Conservation (phyloP, 495 filamentous ascomycete species). For the Neurospora sp. region DNA sequence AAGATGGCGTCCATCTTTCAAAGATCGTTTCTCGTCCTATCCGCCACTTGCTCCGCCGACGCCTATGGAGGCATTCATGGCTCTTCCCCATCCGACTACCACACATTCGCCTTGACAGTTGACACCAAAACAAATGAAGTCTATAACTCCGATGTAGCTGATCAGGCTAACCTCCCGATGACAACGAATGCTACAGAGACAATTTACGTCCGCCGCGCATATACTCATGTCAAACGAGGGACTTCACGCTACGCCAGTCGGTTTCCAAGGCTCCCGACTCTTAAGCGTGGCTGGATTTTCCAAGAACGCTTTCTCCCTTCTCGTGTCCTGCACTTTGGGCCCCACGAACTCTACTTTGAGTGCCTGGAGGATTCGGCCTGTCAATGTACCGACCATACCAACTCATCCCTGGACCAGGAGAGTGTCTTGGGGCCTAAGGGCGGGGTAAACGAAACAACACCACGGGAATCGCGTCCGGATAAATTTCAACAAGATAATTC, state of each 20-base stretch:
- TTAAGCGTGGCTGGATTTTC: conserved; percentile 12
- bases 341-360: conserved; percentile 11
- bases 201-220: conserved; percentile 4
- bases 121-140: background rate
- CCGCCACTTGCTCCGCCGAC: background rate
- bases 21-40: conserved; percentile 5
- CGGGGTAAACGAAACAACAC: too few relatives aligned
- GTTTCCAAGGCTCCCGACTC: background rate
- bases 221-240: background rate
- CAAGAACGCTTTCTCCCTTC: conserved; percentile 11
- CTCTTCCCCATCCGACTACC: background rate
- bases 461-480: too few relatives aligned
- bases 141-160: background rate
- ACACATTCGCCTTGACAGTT: background rate
- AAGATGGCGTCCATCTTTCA: conserved; percentile 7
- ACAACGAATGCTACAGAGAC: background rate
- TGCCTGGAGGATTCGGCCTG: conserved; percentile 3
- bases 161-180: background rate
- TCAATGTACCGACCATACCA: conserved; percentile 5
- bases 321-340: conserved; percentile 13
- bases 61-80: conserved; percentile 3
- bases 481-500: too few relatives aligned
- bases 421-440: too few relatives aligned
- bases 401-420: background rate
- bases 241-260: background rate